These are phyloP conservation scores for Colletotrichum gigasporum DNA, from an alignment of 2,329 filamentous ascomycete species.

Conservation along the genomic window DNA sequence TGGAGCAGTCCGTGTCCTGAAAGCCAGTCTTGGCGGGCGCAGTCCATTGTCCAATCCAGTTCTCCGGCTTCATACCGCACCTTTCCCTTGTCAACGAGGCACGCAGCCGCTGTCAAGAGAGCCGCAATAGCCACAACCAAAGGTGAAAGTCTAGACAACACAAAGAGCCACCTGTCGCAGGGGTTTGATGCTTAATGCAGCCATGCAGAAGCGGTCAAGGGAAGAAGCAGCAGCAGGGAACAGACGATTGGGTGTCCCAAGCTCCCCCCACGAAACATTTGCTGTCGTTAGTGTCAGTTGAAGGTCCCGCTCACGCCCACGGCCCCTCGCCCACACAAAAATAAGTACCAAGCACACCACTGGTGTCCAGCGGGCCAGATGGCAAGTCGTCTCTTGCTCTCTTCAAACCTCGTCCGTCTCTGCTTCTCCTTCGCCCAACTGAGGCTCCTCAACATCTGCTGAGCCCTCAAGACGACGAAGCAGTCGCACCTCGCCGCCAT, in stretches of 20 bases:
- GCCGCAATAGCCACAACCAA: not conserved
- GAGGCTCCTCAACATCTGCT: not conserved
- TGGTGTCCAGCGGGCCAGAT: too few species aligned
- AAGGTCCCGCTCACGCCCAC: not conserved
- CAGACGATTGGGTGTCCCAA: not conserved
- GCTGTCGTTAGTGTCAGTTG: not conserved
- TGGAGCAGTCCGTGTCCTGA: not conserved
- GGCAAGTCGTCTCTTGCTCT: not conserved
- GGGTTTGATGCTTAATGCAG: not conserved
- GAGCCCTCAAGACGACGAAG: not conserved
- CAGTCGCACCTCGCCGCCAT: slow-evolving; percentile 45
- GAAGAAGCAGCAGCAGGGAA: not conserved
- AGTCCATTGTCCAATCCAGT: not conserved
- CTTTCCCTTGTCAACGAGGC: not conserved
- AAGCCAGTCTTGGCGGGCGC: not conserved
- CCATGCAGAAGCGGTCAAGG: not conserved
- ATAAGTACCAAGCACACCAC: not conserved
- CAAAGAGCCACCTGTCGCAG: not conserved
- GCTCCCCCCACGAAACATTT: not conserved
- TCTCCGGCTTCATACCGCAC: not conserved
- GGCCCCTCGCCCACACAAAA: not conserved
- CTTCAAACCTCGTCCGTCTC: not conserved
- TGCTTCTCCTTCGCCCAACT: slow-evolving; percentile 22
- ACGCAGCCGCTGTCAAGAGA: not conserved
- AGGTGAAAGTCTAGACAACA: not conserved